Evolutionary conservation across 2,329 filamentous ascomycete species (phyloP).

Genomic region (Ophiocordyceps sinensis): DNA sequence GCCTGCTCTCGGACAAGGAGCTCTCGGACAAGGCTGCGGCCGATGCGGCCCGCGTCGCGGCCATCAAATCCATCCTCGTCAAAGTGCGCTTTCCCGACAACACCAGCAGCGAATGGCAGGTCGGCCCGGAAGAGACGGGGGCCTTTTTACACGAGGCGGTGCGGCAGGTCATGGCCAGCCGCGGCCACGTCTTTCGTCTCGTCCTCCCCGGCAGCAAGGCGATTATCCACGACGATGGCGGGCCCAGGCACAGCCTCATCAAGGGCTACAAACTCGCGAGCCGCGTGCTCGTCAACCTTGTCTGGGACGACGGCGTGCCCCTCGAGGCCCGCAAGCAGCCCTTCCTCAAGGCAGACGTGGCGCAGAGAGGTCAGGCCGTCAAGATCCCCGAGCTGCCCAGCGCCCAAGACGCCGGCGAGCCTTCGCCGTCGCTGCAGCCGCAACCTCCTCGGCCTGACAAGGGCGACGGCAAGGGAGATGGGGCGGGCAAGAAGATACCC

Average conservation of each 20-base stretch:
- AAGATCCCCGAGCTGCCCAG: constrained; percentile 44
- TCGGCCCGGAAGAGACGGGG: constrained; percentile 54
- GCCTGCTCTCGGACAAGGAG: constrained; percentile 72
- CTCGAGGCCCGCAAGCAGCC: constrained; percentile 35
- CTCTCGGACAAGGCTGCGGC: constrained; percentile 54
- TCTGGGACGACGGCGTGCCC: constrained; percentile 56
- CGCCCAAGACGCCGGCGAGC: constrained; percentile 22
- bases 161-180: constrained; percentile 50
- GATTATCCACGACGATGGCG: constrained; percentile 30
- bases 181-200: constrained; percentile 56
- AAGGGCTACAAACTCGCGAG: constrained; percentile 55
- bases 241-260: constrained; percentile 46
- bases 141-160: constrained; percentile 63
- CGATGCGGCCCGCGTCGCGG: constrained; percentile 49
- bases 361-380: constrained; percentile 50
- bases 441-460: constrained; percentile 17
- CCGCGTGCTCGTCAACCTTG: constrained; percentile 59
- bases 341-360: constrained; percentile 44
- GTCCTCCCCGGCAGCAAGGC: constrained; percentile 44
- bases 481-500: constrained; percentile 33
- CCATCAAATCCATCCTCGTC: constrained; percentile 54
- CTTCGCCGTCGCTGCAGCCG: constrained; percentile 6
- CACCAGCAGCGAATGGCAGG: constrained; percentile 58
- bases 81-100: constrained; percentile 84
- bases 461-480: constrained; percentile 22